phyloP scores from a whole-genome alignment of 108 stramenopile species.

The Nitzschia sp. region DNA sequence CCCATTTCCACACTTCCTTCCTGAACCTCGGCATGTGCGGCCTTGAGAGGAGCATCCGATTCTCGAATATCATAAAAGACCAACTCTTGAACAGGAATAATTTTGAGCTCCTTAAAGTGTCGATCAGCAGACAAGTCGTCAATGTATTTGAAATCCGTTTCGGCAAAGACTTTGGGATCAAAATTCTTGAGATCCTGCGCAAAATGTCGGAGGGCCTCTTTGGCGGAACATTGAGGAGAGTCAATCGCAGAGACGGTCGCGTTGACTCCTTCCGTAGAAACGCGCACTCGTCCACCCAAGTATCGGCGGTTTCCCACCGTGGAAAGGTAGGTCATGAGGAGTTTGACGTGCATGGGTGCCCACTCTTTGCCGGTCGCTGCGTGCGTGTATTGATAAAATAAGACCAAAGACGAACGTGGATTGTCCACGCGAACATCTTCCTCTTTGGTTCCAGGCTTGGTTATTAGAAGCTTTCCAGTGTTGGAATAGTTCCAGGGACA shows the following conservation, averaged over 20 bases:
- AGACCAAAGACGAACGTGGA: conserved; percentile 59
- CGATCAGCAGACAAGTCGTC: conserved; percentile 73
- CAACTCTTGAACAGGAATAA: conserved; percentile 87
- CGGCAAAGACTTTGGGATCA: conserved; percentile 52
- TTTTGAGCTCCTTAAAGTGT: conserved; percentile 84
- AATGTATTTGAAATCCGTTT: conserved; percentile 84
- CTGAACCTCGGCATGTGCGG: conserved; percentile 2
- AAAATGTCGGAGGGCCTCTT: conserved; percentile 64
- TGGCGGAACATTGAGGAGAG: conserved; percentile 36
- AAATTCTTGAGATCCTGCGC: conserved; percentile 63
- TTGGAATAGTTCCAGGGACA: conserved; percentile 60
- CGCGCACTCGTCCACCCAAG: conserved; percentile 80
- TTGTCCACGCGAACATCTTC: conserved; percentile 27
- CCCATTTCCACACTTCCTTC: conserved; percentile 36
- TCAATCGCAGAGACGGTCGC: conserved; percentile 67
- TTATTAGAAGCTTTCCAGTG: conserved; percentile 26
- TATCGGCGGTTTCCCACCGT: conserved; percentile 47
- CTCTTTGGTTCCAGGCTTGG: conserved; percentile 8
- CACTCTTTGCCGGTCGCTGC: conserved; percentile 32
- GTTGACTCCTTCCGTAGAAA: conserved; percentile 81
- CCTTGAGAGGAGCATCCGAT: conserved; percentile 41
- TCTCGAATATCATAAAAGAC: conserved; percentile 86
- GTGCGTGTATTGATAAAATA: conserved; percentile 81
- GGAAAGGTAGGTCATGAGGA: conserved; percentile 55
- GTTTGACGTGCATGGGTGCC: conserved; percentile 45